Conservation (phyloP, 2,329 filamentous ascomycete species). For the Phyllosticta citriasiana region DNA sequence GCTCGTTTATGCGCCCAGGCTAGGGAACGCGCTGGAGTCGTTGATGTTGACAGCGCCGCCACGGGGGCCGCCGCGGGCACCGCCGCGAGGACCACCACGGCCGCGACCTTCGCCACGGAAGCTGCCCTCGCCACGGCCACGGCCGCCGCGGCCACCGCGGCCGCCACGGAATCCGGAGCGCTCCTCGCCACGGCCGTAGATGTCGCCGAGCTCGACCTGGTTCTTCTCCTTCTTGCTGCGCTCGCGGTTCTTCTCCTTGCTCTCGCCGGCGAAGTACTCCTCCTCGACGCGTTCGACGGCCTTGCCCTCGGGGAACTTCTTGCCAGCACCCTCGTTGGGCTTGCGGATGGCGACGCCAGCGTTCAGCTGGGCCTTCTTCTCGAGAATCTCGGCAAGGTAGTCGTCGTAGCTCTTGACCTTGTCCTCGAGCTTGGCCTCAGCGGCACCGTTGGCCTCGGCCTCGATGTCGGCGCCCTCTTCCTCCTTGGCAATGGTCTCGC, state of each 20-base stretch:
- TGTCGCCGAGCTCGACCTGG: conserved; percentile 74
- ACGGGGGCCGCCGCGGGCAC: conserved; percentile 31
- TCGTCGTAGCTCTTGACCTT: conserved; percentile 84
- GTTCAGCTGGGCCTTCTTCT: conserved; percentile 66
- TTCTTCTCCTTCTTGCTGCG: conserved; percentile 90
- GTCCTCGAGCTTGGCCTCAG: conserved; percentile 53
- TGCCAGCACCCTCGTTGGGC: conserved; percentile 87
- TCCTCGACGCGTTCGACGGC: conserved; percentile 47
- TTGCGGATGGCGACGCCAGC: conserved; percentile 66
- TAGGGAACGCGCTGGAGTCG: conserved; percentile 45
- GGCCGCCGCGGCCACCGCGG: conserved; percentile 20
- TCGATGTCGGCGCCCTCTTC: conserved; percentile 60
- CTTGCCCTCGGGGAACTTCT: conserved; percentile 89
- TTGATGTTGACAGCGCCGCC: conserved; percentile 39
- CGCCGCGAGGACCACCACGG: conserved; percentile 32
- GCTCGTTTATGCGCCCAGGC: conserved; percentile 35
- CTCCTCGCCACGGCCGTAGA: conserved; percentile 50
- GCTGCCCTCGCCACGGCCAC: conserved; percentile 40
- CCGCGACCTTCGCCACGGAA: conserved; percentile 45
- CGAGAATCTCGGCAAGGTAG: conserved; percentile 68
- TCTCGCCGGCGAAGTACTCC: conserved; percentile 64
- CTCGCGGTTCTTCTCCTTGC: conserved; percentile 70
- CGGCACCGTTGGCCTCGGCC: conserved; percentile 32
- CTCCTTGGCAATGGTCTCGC: conserved; percentile 74
- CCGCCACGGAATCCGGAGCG: conserved; percentile 22